A percentile compares a stretch with the other conserved stretches of the same genome.
These are phyloP conservation scores for Amniculicola lignicola DNA, from an alignment of 495 filamentous ascomycete genomes.

Conservation along the genomic window DNA sequence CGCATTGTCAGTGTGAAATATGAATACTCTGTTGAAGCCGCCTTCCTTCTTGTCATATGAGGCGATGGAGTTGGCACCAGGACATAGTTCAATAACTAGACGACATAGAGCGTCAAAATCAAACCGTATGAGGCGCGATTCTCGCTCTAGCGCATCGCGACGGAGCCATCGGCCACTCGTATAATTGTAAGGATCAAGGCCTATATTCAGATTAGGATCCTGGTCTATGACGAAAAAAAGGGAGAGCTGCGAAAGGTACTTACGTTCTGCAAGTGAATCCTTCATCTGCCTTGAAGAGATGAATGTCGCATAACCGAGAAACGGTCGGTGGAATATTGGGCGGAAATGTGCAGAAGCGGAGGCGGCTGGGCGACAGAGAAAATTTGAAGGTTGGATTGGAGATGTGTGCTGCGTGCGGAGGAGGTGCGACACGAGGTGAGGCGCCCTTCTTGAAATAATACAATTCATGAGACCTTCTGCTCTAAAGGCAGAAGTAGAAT, in stretches of 20 bases:
- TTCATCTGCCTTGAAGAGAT: background rate
- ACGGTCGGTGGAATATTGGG: conserved; percentile 4
- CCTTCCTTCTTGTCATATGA: conserved; percentile 46
- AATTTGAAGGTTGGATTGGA: conserved; percentile 6
- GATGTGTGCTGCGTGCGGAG: conserved; percentile 2
- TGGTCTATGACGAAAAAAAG: conserved; percentile 1
- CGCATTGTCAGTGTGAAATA: conserved; percentile 43
- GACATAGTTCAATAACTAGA: conserved; percentile 35
- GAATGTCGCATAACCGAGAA: conserved; percentile 5
- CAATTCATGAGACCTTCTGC: background rate
- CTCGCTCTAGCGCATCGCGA: conserved; percentile 43
- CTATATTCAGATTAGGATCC: conserved; percentile 3
- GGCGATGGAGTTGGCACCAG: conserved; percentile 34
- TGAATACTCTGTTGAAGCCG: conserved; percentile 47
- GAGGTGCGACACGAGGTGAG: background rate
- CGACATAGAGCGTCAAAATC: conserved; percentile 44
- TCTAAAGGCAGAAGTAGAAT: background rate
- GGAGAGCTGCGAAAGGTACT: background rate
- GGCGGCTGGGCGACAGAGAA: conserved; percentile 3
- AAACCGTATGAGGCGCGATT: conserved; percentile 43
- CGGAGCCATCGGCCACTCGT: conserved; percentile 47
- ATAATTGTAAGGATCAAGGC: conserved; percentile 39
- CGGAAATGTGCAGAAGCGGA: too few relatives aligned
- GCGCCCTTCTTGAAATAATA: conserved; percentile 1
- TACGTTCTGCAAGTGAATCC: conserved; percentile 1